These are phyloP conservation scores for Pseudohyphozyma bogoriensis DNA, from an alignment of 768 basidiomycete species.

Conservation along the genomic window DNA sequence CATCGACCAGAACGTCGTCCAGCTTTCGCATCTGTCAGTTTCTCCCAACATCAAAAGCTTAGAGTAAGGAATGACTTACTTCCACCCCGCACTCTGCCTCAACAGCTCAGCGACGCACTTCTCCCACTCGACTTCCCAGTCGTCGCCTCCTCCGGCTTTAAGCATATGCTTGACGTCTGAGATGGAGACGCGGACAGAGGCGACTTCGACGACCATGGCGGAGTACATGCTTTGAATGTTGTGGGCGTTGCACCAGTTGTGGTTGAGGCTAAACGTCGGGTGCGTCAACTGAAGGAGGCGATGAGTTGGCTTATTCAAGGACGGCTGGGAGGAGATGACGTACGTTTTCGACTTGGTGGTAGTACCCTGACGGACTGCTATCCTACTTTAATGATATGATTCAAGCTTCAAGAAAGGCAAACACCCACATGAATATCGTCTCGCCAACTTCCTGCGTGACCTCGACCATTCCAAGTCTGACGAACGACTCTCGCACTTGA, in stretches of 20 bases:
- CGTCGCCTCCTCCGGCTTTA: neutral
- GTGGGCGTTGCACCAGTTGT: slow-evolving; percentile 29
- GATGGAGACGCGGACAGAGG: slow-evolving; percentile 12
- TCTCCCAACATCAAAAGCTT: neutral
- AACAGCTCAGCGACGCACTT: slow-evolving; percentile 21
- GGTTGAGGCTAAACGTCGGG: slow-evolving; percentile 29
- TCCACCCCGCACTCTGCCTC: slow-evolving; percentile 27
- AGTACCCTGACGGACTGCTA: slow-evolving; percentile 27
- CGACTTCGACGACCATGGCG: slow-evolving; percentile 15
- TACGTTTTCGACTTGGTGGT: slow-evolving; percentile 19
- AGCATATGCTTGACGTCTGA: slow-evolving; percentile 24
- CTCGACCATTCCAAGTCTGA: slow-evolving; percentile 2
- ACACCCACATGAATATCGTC: slow-evolving; percentile 10
- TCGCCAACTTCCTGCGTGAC: slow-evolving; percentile 19
- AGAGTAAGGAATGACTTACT: slow-evolving; percentile 8
- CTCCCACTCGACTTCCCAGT: slow-evolving; percentile 22
- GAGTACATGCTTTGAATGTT: slow-evolving; percentile 16
- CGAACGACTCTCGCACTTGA: neutral
- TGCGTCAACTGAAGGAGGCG: slow-evolving; percentile 18
- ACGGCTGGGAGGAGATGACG: neutral
- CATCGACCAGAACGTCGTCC: slow-evolving; percentile 26
- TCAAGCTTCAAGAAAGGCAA: neutral
- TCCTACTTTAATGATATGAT: rapidly evolving
- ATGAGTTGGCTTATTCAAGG: neutral
- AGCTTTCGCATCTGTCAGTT: neutral